Percentiles rank a stretch among this genome's conserved stretches.
These are phyloP conservation scores for Acanthamoeba rhysodes DNA, from an alignment of 208 protist genomes.

Conservation along the genomic window DNA sequence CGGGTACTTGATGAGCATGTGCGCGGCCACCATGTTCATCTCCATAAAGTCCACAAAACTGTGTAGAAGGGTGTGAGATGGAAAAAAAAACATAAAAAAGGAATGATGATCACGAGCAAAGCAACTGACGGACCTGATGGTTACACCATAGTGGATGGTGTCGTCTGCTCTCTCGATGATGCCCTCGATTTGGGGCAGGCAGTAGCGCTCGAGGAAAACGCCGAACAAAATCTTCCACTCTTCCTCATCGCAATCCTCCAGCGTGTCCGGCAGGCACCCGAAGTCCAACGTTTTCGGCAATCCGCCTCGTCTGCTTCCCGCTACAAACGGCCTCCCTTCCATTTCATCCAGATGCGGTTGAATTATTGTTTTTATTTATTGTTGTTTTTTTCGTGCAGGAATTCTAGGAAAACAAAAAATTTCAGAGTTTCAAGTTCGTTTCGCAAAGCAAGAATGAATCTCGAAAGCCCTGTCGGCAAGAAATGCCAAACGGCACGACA, in stretches of 20 bases:
- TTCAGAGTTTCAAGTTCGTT: background rate
- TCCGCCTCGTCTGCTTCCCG: background rate
- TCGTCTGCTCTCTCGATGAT: background rate
- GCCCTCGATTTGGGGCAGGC: constrained; percentile 1
- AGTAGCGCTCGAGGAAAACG: constrained; percentile 35
- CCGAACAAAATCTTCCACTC: constrained; percentile 2
- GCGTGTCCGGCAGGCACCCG: background rate
- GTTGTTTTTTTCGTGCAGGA: background rate
- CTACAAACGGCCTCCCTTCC: background rate
- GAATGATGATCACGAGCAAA: background rate
- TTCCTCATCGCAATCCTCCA: background rate
- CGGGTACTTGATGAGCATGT: constrained; percentile 81
- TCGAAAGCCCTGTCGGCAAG: background rate
- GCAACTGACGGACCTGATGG: background rate
- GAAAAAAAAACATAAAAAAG: background rate
- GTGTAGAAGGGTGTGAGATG: no score
- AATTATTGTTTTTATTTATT: background rate
- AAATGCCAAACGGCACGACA: background rate
- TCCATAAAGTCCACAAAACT: constrained; percentile 81
- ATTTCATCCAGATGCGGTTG: background rate
- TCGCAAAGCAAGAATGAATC: background rate
- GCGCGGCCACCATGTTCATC: constrained; percentile 81
- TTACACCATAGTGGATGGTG: constrained; percentile 26
- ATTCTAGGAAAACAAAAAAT: background rate
- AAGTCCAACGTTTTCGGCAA: background rate